Evolutionary conservation across 2,329 filamentous ascomycete species (phyloP), one percentile per base, ranked within the genome.

Genomic region (Phyllosticta capitalensis): DNA sequence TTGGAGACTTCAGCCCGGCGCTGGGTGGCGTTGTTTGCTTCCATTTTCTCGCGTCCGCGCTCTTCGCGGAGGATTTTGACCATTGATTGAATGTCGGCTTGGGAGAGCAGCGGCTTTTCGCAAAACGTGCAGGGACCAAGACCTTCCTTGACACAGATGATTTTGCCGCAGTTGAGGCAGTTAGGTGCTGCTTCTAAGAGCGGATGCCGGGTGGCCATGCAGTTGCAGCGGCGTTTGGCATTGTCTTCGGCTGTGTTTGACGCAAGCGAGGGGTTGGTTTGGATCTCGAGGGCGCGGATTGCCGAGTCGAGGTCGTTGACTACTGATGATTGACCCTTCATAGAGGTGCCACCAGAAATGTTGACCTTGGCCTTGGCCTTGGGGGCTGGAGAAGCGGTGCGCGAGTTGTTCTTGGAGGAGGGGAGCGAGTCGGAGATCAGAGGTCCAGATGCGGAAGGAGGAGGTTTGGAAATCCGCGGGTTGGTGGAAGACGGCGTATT

Each of bases 51-150:
- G 60, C 87, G 84, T 2, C 92, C 92, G 5, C 92, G 84, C 75
- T 97, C 92, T 56, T 90, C 88, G 48, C 86, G 85, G 12, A 99
- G 79, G 66, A 92, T 86, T 24, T 83, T 81, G 54, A 97, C 88
- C 83, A 99, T 96, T 33, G 82, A 84, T 67, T 95, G 87, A 9
- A 96, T 83, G 58, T 97, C 91, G 3, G 81, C 76, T 0, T 83
- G 71, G 28, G 81, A 86, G 7, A 99, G 77, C 0, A 99, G 77
- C 0, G 90, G 84, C 0, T 82, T 79, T 0, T 85, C 85, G 75
- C 94, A 99, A 69, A 89, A 96, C 0, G 92, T 96, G 72, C 94
- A 99, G 0, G 92, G 92, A 0, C 92, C 92, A 0, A 97, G 79
- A 0, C 94, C 94, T 73, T 99, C 92, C 68, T 94, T 92, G 22